Evolutionary conservation across 257 asterid genomes (phyloP), one percentile per base, ranked within the genome.

Genomic region (Anisodus acutangulus): DNA sequence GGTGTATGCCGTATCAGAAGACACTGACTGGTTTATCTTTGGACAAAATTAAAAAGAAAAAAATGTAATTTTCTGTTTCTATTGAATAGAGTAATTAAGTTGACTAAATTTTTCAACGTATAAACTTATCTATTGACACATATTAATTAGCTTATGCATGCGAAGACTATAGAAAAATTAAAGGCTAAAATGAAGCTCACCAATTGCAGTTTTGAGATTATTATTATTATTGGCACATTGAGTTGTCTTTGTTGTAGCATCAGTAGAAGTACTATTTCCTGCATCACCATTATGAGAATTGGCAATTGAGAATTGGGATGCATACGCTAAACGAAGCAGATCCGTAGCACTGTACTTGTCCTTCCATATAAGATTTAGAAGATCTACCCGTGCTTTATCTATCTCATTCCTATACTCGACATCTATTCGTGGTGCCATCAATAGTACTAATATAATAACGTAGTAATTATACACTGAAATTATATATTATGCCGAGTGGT

Each of bases 301-400:
- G 37, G 41, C 9, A 26, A 13, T 54, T 11, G 70, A 5, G 58
- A 43, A 78, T 78, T 78, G 64, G 8, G 22, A 76, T 69, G 9
- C 53, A 81, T 91, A 94, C 90, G 98, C 97, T 88, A 92, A 87
- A 13, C 98, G 97, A 82, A 94, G 97, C 92, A 94, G 88, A 79
- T 92, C 88, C 2, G 92, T 94, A 43, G 98, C 97, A 59, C 92
- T 92, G n/a, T 2, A 78, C 47, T 86, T 89, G 80, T 89, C 88
- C 90, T 87, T 58, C 43, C 88, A 88, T 84, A 92, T 90, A 83
- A 93, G 91, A 47, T 91, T 90, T 85, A 90, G 81, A 31, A 94
- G 94, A 64, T 91, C 91, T 79, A 88, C 78, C 2, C 93, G 88
- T 15, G 95, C 92, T 54, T 82, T 81, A 54, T 89, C 92, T 16